Evolutionary conservation across 1,139 yeast species (phyloP).

Genomic region (Nakaseomyces sp.): DNA sequence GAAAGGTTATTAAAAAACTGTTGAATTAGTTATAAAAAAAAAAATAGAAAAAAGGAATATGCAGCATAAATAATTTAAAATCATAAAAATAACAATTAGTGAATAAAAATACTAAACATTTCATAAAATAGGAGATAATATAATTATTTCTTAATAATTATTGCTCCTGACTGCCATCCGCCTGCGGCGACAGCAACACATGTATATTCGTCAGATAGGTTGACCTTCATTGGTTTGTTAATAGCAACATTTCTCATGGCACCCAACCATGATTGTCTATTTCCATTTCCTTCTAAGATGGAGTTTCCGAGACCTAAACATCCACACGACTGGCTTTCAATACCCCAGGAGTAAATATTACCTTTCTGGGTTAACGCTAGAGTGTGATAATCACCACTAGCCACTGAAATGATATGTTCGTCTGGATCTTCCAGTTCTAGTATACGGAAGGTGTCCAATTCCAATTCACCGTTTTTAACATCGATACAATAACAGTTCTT

Average conservation of each 20-base stretch:
- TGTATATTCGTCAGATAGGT: constrained; percentile 31
- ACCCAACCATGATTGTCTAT: constrained; percentile 29
- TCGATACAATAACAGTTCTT: constrained; percentile 34
- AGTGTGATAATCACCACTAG: constrained; percentile 67
- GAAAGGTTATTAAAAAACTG: too few relatives aligned
- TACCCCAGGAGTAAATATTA: constrained; percentile 59
- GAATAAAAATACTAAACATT: background rate
- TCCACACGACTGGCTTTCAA: constrained; percentile 55
- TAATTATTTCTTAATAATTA: constrained; percentile 28
- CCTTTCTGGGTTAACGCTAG: constrained; percentile 58
- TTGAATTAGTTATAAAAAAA: too few relatives aligned
- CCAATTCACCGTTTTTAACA: constrained; percentile 37
- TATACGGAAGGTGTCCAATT: constrained; percentile 16
- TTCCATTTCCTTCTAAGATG: constrained; percentile 8
- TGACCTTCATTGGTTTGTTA: constrained; percentile 39
- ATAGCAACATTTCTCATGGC: constrained; percentile 36
- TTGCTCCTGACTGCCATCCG: constrained; percentile 78
- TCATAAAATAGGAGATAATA: constrained; percentile 2
- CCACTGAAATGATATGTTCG: constrained; percentile 42
- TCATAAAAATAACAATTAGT: background rate
- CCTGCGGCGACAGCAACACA: constrained; percentile 52
- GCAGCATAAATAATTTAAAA: too few relatives aligned
- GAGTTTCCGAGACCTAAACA: constrained; percentile 55
- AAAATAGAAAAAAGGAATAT: too few relatives aligned
- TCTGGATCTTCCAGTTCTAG: constrained; percentile 41